Conservation (phyloP, 1,139 yeast genomes). For the Zygoascus meyerae region DNA sequence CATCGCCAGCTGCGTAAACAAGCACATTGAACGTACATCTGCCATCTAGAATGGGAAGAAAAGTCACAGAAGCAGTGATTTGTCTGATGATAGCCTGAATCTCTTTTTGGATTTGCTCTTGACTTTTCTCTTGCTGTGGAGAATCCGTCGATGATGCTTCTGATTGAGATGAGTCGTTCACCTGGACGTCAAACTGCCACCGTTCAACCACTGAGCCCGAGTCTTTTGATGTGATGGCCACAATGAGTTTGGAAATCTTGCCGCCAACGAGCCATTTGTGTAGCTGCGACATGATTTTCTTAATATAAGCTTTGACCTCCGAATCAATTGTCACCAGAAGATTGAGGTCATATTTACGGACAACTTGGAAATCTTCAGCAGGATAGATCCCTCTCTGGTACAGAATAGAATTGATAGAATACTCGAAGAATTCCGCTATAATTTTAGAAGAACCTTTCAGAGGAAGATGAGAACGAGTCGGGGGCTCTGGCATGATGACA, state of each 20-base stretch:
- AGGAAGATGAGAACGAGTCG: slow-evolving; percentile 25
- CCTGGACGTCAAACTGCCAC: slow-evolving; percentile 76
- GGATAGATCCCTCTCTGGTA: slow-evolving; percentile 92
- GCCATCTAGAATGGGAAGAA: slow-evolving; percentile 66
- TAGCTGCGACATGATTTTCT: slow-evolving; percentile 64
- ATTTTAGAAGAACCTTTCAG: slow-evolving; percentile 19
- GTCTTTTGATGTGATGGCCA: slow-evolving; percentile 65
- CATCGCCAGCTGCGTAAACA: slow-evolving; percentile 73
- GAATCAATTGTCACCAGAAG: slow-evolving; percentile 69
- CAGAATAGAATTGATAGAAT: slow-evolving; percentile 69
- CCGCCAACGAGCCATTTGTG: slow-evolving; percentile 78
- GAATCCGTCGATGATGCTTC: slow-evolving; percentile 12
- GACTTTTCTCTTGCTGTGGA: slow-evolving; percentile 33
- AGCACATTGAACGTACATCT: slow-evolving; percentile 79
- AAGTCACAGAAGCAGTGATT: slow-evolving; percentile 82
- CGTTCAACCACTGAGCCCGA: slow-evolving; percentile 68
- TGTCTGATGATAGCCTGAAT: slow-evolving; percentile 84
- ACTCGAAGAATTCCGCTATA: slow-evolving; percentile 59
- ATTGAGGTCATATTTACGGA: slow-evolving; percentile 75
- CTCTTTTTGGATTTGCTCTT: slow-evolving; percentile 58
- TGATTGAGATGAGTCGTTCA: slow-evolving; percentile 25
- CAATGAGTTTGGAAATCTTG: slow-evolving; percentile 59
- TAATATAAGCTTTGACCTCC: slow-evolving; percentile 66
- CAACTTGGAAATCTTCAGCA: slow-evolving; percentile 75
- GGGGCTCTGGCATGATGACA: slow-evolving; percentile 12